Conservation (phyloP, 2,329 filamentous ascomycete species). For the Xylaria sp. region DNA sequence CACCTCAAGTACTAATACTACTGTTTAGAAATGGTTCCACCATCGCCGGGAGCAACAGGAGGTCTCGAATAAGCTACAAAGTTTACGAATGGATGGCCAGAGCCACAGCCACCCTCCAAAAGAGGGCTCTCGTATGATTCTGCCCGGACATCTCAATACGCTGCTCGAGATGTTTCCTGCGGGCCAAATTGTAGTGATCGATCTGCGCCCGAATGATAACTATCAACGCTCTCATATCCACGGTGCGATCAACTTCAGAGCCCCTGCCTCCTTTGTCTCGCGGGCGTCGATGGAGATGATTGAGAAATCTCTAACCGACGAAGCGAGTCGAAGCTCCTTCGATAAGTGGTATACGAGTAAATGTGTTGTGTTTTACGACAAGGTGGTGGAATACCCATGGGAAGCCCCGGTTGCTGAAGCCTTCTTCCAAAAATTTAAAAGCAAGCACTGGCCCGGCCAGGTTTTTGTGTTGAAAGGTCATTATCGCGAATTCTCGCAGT, state of each 20-base stretch:
- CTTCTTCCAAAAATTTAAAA: slow-evolving; percentile 52
- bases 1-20: slow-evolving; percentile 24
- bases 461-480: slow-evolving; percentile 62
- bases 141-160: slow-evolving; percentile 56
- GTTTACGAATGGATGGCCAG: slow-evolving; percentile 49
- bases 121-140: slow-evolving; percentile 53
- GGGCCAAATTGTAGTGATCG: slow-evolving; percentile 54
- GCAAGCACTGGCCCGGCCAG: slow-evolving; percentile 56
- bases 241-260: slow-evolving; percentile 58
- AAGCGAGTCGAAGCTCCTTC: slow-evolving; percentile 54
- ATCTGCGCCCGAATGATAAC: slow-evolving; percentile 53
- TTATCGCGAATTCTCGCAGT: slow-evolving; percentile 60
- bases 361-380: slow-evolving; percentile 60
- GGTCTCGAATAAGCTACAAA: slow-evolving; percentile 52
- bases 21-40: slow-evolving; percentile 55
- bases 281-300: slow-evolving; percentile 57
- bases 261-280: slow-evolving; percentile 55
- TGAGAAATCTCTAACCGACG: slow-evolving; percentile 55
- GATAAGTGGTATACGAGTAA: slow-evolving; percentile 53
- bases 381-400: slow-evolving; percentile 54
- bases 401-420: slow-evolving; percentile 57
- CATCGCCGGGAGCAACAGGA: slow-evolving; percentile 57
- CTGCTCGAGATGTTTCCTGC: slow-evolving; percentile 57
- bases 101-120: slow-evolving; percentile 34
- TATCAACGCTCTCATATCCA: slow-evolving; percentile 59